These are phyloP conservation scores for Phytophthora capsici DNA, from an alignment of 352 stramenopile genomes.

Conservation along the genomic window DNA sequence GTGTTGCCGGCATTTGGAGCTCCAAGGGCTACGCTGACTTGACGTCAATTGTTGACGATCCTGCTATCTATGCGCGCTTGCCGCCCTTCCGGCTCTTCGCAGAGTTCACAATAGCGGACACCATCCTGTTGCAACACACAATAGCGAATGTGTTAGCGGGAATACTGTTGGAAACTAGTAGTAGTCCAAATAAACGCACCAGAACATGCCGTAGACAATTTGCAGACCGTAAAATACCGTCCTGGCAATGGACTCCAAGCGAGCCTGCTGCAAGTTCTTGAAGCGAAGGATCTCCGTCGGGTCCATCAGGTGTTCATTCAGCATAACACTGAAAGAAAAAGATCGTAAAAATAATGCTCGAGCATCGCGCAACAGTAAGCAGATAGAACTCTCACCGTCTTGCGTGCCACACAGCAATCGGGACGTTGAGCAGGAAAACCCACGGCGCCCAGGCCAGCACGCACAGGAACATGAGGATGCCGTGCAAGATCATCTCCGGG, in stretches of 20 bases:
- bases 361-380: neutral
- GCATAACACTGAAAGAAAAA: constrained; percentile 49
- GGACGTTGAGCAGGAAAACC: constrained; percentile 83
- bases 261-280: constrained; percentile 83
- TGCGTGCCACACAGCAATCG: constrained; percentile 76
- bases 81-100: constrained; percentile 55
- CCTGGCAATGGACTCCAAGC: constrained; percentile 82
- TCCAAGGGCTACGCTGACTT: neutral
- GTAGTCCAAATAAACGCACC: constrained; percentile 44
- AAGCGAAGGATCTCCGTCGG: constrained; percentile 89
- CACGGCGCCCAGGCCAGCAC: constrained; percentile 76
- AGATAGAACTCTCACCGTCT: constrained; percentile 51
- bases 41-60: neutral
- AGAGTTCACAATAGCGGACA: constrained; percentile 82
- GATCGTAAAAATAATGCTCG: too few species aligned
- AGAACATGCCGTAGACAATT: constrained; percentile 92
- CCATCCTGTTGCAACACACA: constrained; percentile 64
- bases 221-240: constrained; percentile 89
- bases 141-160: constrained; percentile 1
- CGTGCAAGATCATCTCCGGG: constrained; percentile 84
- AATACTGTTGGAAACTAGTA: neutral
- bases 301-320: constrained; percentile 84
- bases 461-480: constrained; percentile 78
- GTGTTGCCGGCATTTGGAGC: neutral
- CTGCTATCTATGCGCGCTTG: constrained; percentile 43